Conservation (phyloP, 495 filamentous ascomycete genomes). For the Thermothielavioides terrestris region DNA sequence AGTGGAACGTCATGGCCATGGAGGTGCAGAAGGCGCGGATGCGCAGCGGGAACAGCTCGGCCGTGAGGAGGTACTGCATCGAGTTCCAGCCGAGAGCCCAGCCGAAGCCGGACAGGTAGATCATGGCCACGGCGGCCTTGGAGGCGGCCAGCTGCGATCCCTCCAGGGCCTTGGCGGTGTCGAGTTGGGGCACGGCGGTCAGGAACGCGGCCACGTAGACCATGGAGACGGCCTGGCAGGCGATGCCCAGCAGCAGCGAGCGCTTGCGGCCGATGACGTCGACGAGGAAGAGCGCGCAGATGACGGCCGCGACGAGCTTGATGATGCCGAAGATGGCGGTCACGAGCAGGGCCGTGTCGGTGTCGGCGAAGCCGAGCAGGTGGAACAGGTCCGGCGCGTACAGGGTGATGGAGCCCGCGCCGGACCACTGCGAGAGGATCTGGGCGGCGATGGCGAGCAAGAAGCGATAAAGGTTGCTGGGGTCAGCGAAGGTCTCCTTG, state of each 20-base stretch:
- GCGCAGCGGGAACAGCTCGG: conserved; percentile 63
- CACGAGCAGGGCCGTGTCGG: conserved; percentile 53
- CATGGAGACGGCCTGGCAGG: conserved; percentile 54
- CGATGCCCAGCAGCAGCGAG: conserved; percentile 55
- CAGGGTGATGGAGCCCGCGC: conserved; percentile 57
- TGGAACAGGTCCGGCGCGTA: conserved; percentile 60
- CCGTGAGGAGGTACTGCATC: conserved; percentile 68
- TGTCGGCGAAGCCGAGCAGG: conserved; percentile 53
- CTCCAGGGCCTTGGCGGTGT: conserved; percentile 19
- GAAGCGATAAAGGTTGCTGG: conserved; percentile 55
- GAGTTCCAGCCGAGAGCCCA: conserved; percentile 71
- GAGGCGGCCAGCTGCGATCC: conserved; percentile 30
- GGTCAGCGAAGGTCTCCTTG: conserved; percentile 52
- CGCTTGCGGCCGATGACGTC: conserved; percentile 67
- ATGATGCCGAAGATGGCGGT: conserved; percentile 64
- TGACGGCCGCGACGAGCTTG: conserved; percentile 54
- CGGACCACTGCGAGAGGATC: conserved; percentile 61
- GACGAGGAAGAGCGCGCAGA: conserved; percentile 64
- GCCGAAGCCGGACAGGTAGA: conserved; percentile 56
- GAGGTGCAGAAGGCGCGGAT: conserved; percentile 44
- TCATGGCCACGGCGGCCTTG: conserved; percentile 54
- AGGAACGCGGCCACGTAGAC: conserved; percentile 62
- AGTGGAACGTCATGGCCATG: conserved; percentile 53
- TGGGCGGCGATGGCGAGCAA: conserved; percentile 52
- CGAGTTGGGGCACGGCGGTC: conserved; percentile 39